Percentiles rank a stretch among this genome's conserved stretches.
These are phyloP conservation scores for Scolecobasidium constrictum DNA, from an alignment of 2,329 filamentous ascomycete species.

Conservation along the genomic window DNA sequence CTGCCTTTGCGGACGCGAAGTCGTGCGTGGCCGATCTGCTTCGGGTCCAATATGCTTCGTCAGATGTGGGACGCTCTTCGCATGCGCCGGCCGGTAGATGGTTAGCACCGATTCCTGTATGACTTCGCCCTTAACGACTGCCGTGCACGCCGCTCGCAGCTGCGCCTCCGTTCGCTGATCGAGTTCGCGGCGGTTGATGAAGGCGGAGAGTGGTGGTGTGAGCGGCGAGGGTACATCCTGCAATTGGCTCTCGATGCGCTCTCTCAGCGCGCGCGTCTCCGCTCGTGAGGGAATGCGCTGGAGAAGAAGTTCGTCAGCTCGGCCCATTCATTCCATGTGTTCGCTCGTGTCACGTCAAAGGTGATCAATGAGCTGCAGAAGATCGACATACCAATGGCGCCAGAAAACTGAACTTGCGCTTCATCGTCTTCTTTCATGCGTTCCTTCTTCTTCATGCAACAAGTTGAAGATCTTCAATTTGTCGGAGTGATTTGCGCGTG, in stretches of 20 bases:
- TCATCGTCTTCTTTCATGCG: no score
- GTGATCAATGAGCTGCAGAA: background rate
- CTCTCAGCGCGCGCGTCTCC: constrained; percentile 20
- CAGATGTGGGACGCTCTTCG: constrained; percentile 10
- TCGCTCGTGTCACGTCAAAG: no score
- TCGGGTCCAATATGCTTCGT: no score
- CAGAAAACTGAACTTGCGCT: background rate
- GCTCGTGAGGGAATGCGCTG: constrained; percentile 22
- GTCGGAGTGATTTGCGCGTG: no score
- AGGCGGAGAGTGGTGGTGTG: constrained; percentile 26
- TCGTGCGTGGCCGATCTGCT: no score
- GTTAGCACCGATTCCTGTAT: constrained; percentile 24
- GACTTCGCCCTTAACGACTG: constrained; percentile 26
- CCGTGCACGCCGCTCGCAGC: constrained; percentile 33
- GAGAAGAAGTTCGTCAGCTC: no score
- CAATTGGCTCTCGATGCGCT: constrained; percentile 14
- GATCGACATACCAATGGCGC: background rate
- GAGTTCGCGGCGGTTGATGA: constrained; percentile 33
- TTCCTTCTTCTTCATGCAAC: no score
- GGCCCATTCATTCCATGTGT: no score
- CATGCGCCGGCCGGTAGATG: constrained; percentile 18
- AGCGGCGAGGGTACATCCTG: constrained; percentile 14
- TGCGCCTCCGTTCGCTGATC: constrained; percentile 31
- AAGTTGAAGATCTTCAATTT: no score
- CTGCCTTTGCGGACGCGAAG: background rate